Percentiles rank a stretch among this genome's conserved stretches.
phyloP scores from a whole-genome alignment of 2,329 filamentous ascomycete genomes.

The Trichophaea hybrida region DNA sequence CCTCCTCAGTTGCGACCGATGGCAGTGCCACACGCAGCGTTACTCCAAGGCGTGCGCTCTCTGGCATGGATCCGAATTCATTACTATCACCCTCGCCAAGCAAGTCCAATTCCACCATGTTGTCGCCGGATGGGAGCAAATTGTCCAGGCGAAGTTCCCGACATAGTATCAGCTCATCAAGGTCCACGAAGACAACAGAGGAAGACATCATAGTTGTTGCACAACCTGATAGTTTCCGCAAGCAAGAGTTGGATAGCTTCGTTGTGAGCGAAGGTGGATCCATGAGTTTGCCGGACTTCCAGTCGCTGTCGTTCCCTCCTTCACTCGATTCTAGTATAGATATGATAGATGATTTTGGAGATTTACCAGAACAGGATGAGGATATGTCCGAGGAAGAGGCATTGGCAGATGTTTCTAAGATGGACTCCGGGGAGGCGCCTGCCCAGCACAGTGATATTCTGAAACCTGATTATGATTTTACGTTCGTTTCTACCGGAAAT shows the following conservation, averaged over 20 bases:
- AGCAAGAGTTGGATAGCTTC: neutral
- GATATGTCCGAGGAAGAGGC: neutral
- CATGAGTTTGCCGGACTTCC: neutral
- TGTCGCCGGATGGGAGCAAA: too few relatives aligned
- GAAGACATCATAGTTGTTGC: neutral
- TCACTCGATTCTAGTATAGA: neutral
- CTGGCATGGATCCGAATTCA: neutral
- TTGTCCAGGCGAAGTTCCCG: neutral
- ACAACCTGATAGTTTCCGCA: neutral
- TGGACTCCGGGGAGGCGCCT: neutral
- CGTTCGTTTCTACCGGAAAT: conserved; percentile 4
- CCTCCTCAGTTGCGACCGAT: neutral
- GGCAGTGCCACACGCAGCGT: neutral
- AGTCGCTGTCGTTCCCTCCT: neutral
- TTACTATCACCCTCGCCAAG: neutral
- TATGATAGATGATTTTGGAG: neutral
- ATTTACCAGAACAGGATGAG: neutral
- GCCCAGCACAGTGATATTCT: neutral
- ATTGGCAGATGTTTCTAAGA: neutral
- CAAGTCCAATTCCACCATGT: neutral
- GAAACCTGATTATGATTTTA: conserved; percentile 5
- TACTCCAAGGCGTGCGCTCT: neutral
- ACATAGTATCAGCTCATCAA: neutral
- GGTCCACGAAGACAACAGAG: neutral
- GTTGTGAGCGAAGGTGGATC: neutral